phyloP scores from a whole-genome alignment of 495 filamentous ascomycete genomes.

The Amniculicola lignicola region DNA sequence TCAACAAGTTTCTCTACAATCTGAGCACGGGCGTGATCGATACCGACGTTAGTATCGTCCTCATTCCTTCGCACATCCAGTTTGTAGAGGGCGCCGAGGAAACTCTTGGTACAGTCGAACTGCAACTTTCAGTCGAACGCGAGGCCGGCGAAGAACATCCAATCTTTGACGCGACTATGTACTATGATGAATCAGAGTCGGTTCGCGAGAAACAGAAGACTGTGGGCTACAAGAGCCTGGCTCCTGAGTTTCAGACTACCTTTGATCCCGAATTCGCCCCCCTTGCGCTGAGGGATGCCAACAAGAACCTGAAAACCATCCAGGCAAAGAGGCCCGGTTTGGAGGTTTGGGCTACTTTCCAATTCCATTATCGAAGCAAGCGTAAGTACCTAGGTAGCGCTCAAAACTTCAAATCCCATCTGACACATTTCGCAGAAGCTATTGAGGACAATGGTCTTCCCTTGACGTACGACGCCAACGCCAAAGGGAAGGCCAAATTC shows the following conservation, averaged over 20 bases:
- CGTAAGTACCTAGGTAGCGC: neutral
- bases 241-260: too few species aligned
- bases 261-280: neutral
- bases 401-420: too few species aligned
- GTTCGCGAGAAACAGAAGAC: too few species aligned
- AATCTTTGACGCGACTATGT: too few species aligned
- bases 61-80: neutral
- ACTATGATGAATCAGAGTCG: too few species aligned
- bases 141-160: constrained; percentile 8
- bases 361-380: constrained; percentile 22
- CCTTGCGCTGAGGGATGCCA: neutral
- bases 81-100: constrained; percentile 5
- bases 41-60: neutral
- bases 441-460: neutral
- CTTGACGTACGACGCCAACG: too few species aligned
- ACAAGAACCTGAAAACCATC: neutral
- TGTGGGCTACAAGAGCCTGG: too few species aligned
- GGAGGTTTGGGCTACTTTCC: constrained; percentile 23
- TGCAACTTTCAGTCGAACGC: constrained; percentile 17
- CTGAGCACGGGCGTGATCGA: constrained; percentile 1
- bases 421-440: neutral
- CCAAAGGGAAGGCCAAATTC: too few species aligned
- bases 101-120: constrained; percentile 21
- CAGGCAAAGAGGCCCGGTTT: constrained; percentile 15
- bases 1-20: constrained; percentile 8